Evolutionary conservation across 2,329 filamentous ascomycete genomes (phyloP), one percentile per base, ranked within the genome.

Genomic region (Phaeophleospora eucalypticola): DNA sequence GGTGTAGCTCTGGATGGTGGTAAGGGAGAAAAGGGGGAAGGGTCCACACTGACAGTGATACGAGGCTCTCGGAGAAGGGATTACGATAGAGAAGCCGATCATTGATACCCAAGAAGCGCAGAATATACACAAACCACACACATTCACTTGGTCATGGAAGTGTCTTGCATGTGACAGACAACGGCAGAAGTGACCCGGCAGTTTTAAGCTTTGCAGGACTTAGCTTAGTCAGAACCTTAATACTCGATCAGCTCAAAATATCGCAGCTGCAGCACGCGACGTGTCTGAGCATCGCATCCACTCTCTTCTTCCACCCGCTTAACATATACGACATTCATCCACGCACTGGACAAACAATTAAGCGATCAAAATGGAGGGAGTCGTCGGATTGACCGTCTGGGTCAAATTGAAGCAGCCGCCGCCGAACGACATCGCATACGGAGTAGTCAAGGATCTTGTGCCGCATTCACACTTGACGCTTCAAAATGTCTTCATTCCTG

Each of bases 361-460:
- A 7, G 12, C 7, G 7, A 29, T 12, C 24, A 12, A 29, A 8
- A 37, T 37, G 36, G 36, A 8, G 15, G 18, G 16, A 4, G 9
- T 12, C 17, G 16, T 37, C 16, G 87, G 87, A 52, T 78, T 87
- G 66, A 82, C 84, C 50, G 87, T 93, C 69, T 72, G 82, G 50
- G 83, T 93, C 60, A 84, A 83, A 29, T 76, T 93, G 54, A 79
- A 77, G 59, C 74, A 81, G 48, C 84, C 85, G 43, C 76, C 78
- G 2, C 41, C 48, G 18, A 79, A 80, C 50, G 79, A 78, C 35
- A 74, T 80, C 58, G 71, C 91, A 41, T 81, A 82, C 51, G 88
- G 88, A 42, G 79, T 80, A 17, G 85, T 94, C 29, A 78, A 81
- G 50, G 76, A 82, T 57, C 82, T 91, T 44, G 56, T 64, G 15